Conservation (phyloP, 495 filamentous ascomycete genomes). For the Daldinia caldariorum region DNA sequence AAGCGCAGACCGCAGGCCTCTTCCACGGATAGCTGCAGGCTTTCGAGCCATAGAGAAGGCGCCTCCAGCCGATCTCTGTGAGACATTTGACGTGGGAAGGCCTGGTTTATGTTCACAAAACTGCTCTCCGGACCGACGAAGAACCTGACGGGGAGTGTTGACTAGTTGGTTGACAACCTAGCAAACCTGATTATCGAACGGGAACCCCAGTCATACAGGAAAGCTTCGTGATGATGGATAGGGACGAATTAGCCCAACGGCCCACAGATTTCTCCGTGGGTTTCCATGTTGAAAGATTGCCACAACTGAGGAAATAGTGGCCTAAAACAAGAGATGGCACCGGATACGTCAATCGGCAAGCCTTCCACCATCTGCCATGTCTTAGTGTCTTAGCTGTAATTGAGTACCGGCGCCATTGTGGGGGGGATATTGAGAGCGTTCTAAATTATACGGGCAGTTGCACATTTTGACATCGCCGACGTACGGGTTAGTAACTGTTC, state of each 20-base stretch:
- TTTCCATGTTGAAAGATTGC: not conserved
- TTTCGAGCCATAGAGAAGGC: constrained; percentile 39
- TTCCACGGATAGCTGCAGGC: constrained; percentile 39
- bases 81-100: constrained; percentile 40
- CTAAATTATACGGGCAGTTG: not conserved
- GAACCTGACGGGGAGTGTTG: constrained; percentile 14
- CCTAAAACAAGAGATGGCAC: constrained; percentile 25
- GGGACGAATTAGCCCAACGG: not conserved
- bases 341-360: constrained; percentile 23
- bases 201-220: constrained; percentile 21
- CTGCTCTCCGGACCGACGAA: constrained; percentile 25
- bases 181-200: constrained; percentile 34
- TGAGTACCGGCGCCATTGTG: constrained; percentile 26
- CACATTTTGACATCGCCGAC: not conserved
- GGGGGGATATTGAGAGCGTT: constrained; percentile 24
- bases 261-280: not conserved
- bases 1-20: constrained; percentile 21
- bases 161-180: constrained; percentile 6
- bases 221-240: constrained; percentile 12
- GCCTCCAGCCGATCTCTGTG: constrained; percentile 37
- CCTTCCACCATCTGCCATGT: constrained; percentile 29
- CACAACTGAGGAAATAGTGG: constrained; percentile 11
- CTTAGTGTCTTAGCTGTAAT: constrained; percentile 29
- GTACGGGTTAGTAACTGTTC: not conserved
- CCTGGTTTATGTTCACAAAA: constrained; percentile 31